Evolutionary conservation across 345 rosid species (phyloP), one percentile per base, ranked within the genome.

Genomic region (Erucastrum elatum): DNA sequence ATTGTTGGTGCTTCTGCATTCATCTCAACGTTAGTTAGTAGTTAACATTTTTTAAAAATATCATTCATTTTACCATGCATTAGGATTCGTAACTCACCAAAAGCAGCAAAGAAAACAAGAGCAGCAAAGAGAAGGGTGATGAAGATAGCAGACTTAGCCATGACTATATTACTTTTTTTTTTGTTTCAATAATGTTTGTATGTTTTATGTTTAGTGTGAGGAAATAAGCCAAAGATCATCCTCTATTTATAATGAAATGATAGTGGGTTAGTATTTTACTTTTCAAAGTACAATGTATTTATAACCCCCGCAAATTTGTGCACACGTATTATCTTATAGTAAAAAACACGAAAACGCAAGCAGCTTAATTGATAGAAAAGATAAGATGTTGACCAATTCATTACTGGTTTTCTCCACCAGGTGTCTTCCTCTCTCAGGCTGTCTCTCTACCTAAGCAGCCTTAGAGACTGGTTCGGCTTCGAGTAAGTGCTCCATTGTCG

Each of bases 51-150:
- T 41, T 39, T 2, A 10, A 10, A 41, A 10, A 10, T 41, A 13
- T 31, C 3, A 49, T 5, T 29, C 13, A 15, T 51, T 15, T 68
- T 26, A 2, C 13, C 51, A 34, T 70, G 8, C 10, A 63, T 46
- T 26, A 60, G 25, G 9, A 73, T 21, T 2, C 26, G 13, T 12
- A 31, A 31, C 70, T 64, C n/a, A 74, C 77, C 70, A 31, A 74
- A 21, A 64, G 51, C 30, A 74, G 70, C 63, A 74, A 74, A 64
- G 62, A 74, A 7, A 31, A 74, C 77, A 51, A 74, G 63, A 64
- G 77, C 12, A 49, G 51, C 70, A 4, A 74, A 64, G 68, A 31
- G 21, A 49, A 74, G 13, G 4, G 70, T 7, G 9, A 33, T 21
- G 51, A 51, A 4, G 62, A 70, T 11, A 74, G 51, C 63, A 49